Base-by-base conservation (phyloP, 2,329 filamentous ascomycete genomes). In the Hyphodiscus sp. region DNA sequence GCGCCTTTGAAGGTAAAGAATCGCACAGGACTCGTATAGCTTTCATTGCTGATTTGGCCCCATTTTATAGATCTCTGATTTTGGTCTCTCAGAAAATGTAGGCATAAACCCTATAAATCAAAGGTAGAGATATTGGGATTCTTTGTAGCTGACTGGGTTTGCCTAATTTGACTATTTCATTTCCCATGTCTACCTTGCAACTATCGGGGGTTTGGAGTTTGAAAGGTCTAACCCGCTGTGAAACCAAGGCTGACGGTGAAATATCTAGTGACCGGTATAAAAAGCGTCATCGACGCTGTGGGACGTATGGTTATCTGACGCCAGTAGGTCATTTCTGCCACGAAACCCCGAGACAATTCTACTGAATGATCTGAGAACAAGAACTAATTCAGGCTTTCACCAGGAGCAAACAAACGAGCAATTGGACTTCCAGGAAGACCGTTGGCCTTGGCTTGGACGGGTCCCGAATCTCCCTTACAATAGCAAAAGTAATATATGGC, bases 401-500 rank as follows among this genome's bases (percentile, higher is more conserved):
- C 16, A 47, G 20, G 26, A 47, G 45, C 45, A 20, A 18, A 33
- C 18, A 18, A 33, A 23, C 26, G 26, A 2, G 18, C 13, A 20
- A 33, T 29, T 8, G 10, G 20, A 20, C 15, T 16, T 18, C 4
- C 33, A 11, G n/a, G 20, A 20, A 10, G 18, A 16, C 20, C 23
- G n/a, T 9, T 29, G 45, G 47, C 41, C 20, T 16, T 49, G 26
- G 20, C 20, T 33, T 16, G 23, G 10, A 26, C 10, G 29, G 29
- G 18, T 20, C 4, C 19, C 19, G 33, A 33, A 26, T 11, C 41
- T 16, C n/a, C 10, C n/a, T 15, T 55, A 52, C 45, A 46, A 49
- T 13, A 52, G 49, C 18, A 13, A 16, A 15, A 50, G 33, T 20
- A 56, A 56, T 20, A 33, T 56, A 6, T 56, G 54, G 54, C 48